phyloP scores from a whole-genome alignment of 2,329 filamentous ascomycete species.

The Pyrenochaeta sp. region DNA sequence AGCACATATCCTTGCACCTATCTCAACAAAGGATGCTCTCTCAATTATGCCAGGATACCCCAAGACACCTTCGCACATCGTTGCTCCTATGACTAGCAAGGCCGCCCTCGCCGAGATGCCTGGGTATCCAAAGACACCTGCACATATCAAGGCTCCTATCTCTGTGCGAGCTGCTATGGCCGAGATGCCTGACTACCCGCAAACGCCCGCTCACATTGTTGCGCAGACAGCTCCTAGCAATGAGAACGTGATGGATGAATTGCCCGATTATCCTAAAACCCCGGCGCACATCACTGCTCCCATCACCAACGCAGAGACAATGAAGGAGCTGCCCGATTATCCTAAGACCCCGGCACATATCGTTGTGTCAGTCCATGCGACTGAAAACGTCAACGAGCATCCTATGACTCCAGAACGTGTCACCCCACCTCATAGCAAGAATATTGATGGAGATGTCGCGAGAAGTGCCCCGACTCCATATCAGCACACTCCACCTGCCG shows the following conservation, averaged over 20 bases:
- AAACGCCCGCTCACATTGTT: constrained; percentile 17
- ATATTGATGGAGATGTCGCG: not conserved
- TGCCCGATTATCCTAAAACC: constrained; percentile 15
- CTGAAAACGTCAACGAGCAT: not conserved
- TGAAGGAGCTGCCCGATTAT: constrained; percentile 22
- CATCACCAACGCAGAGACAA: not conserved
- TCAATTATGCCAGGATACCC: constrained; percentile 25
- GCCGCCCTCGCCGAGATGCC: constrained; percentile 27
- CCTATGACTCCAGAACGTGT: not conserved
- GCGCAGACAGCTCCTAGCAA: not conserved
- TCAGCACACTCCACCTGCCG: not conserved
- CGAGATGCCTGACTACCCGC: constrained; percentile 24
- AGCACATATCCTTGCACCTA: constrained; percentile 25
- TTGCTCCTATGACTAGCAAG: constrained; percentile 17
- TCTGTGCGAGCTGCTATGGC: constrained; percentile 16
- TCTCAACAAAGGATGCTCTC: constrained; percentile 17
- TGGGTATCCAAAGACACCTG: constrained; percentile 25
- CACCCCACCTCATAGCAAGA: not conserved
- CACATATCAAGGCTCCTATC: constrained; percentile 26
- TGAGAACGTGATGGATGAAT: constrained; percentile 9
- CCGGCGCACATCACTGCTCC: constrained; percentile 9
- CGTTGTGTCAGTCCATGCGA: not conserved
- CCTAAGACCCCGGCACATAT: constrained; percentile 25
- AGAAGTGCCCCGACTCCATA: not conserved
- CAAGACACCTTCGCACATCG: constrained; percentile 33